These are phyloP conservation scores for Eimeria zaria DNA, from an alignment of 169 alveolate species.

Conservation along the genomic window DNA sequence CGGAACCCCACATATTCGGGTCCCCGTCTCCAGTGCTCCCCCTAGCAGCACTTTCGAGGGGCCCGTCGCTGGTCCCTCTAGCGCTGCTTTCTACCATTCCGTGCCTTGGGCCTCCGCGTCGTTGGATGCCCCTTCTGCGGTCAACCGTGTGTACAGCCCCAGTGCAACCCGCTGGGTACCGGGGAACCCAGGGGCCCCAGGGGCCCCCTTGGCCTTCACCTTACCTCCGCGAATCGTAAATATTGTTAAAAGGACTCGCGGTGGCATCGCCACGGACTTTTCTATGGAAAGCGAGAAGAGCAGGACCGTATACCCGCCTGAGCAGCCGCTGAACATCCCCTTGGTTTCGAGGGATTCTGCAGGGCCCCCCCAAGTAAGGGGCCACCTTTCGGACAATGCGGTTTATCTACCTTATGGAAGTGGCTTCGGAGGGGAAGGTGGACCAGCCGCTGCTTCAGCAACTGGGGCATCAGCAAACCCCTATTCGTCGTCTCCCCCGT, in stretches of 20 bases:
- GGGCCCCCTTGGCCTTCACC: neutral
- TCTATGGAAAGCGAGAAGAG: neutral
- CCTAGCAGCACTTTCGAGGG: neutral
- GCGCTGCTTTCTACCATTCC: neutral
- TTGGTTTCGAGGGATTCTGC: neutral
- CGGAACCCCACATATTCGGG: neutral
- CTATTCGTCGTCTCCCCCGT: neutral
- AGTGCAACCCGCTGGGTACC: neutral
- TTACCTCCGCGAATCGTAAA: conserved; percentile 40
- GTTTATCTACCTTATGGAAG: neutral
- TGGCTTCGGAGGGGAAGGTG: neutral
- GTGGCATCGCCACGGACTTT: conserved; percentile 29
- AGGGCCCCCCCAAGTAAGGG: conserved; percentile 10
- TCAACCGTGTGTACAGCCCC: neutral
- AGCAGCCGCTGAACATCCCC: conserved; percentile 42
- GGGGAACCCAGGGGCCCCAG: neutral
- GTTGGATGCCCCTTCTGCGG: neutral
- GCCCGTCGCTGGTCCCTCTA: neutral
- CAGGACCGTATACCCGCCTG: conserved; percentile 64
- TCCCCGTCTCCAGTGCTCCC: neutral
- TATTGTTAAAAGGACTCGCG: conserved; percentile 13
- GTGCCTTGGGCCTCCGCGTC: neutral
- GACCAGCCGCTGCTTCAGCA: neutral
- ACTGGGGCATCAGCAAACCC: neutral
- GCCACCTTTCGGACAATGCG: neutral